phyloP scores from a whole-genome alignment of 257 asterid genomes.

The Parsonsia alboflavescens region DNA sequence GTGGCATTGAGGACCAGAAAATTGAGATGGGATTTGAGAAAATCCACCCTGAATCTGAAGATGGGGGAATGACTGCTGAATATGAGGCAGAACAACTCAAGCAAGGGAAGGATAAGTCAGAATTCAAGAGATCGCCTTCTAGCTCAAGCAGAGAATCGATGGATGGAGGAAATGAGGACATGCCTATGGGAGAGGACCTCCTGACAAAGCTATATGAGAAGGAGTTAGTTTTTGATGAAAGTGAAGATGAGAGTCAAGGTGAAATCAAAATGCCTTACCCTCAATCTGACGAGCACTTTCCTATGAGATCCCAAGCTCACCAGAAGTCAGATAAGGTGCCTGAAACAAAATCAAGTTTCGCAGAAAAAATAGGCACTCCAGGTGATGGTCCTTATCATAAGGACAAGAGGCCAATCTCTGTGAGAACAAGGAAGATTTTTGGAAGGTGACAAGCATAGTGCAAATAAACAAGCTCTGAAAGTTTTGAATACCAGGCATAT shows the following conservation, averaged over 20 bases:
- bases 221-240: slow-evolving; percentile 33
- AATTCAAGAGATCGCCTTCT: slow-evolving; percentile 32
- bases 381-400: slow-evolving; percentile 26
- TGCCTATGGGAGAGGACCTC: slow-evolving; percentile 18
- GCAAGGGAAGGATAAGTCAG: slow-evolving; percentile 15
- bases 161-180: slow-evolving; percentile 21
- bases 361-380: slow-evolving; percentile 7
- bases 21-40: slow-evolving; percentile 19
- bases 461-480: background rate
- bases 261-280: slow-evolving; percentile 7
- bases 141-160: slow-evolving; percentile 44
- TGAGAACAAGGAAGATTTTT: slow-evolving; percentile 36
- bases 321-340: slow-evolving; percentile 10
- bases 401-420: slow-evolving; percentile 45
- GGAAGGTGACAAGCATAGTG: slow-evolving; percentile 18
- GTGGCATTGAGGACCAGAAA: slow-evolving; percentile 11
- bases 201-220: slow-evolving; percentile 16
- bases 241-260: slow-evolving; percentile 30
- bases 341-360: slow-evolving; percentile 4
- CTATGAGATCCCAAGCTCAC: slow-evolving; percentile 20
- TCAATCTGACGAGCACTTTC: slow-evolving; percentile 15
- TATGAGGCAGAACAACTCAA: slow-evolving; percentile 10
- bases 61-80: background rate
- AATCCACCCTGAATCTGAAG: slow-evolving; percentile 27
- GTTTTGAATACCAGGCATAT: background rate